These are phyloP conservation scores for Ceratocystis eucalypticola DNA, from an alignment of 2,329 filamentous ascomycete genomes.

Conservation along the genomic window DNA sequence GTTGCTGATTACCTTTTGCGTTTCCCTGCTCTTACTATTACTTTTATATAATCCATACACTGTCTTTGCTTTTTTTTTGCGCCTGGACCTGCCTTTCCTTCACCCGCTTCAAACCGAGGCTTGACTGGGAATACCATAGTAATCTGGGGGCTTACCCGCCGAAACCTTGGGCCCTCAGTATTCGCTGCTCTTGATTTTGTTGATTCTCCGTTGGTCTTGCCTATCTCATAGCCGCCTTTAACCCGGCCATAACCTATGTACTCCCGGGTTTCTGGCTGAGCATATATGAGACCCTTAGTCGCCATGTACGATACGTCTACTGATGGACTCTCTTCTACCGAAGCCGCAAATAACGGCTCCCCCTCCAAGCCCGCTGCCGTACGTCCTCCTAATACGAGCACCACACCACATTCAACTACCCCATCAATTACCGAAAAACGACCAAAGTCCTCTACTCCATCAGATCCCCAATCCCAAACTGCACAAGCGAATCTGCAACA, in stretches of 20 bases:
- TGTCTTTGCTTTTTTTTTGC: constrained; percentile 11
- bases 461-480: constrained; percentile 8
- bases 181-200: neutral
- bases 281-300: neutral
- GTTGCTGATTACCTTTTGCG: neutral
- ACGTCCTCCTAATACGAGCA: neutral
- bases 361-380: neutral
- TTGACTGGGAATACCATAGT: neutral
- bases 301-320: constrained; percentile 9
- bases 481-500: constrained; percentile 29
- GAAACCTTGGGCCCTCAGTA: neutral
- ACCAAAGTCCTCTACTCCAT: neutral
- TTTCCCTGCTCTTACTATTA: constrained; percentile 5
- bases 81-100: constrained; percentile 12
- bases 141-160: neutral
- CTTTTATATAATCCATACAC: neutral
- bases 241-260: neutral
- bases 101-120: constrained; percentile 20
- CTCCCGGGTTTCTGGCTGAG: neutral
- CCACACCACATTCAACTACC: neutral
- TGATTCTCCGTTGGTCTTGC: neutral
- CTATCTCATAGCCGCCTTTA: constrained; percentile 2
- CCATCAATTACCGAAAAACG: neutral
- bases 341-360: constrained; percentile 17
- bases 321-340: constrained; percentile 1